Evolutionary conservation across 768 basidiomycete genomes (phyloP).

Genomic region (Gloeopeniophorella convolvens): DNA sequence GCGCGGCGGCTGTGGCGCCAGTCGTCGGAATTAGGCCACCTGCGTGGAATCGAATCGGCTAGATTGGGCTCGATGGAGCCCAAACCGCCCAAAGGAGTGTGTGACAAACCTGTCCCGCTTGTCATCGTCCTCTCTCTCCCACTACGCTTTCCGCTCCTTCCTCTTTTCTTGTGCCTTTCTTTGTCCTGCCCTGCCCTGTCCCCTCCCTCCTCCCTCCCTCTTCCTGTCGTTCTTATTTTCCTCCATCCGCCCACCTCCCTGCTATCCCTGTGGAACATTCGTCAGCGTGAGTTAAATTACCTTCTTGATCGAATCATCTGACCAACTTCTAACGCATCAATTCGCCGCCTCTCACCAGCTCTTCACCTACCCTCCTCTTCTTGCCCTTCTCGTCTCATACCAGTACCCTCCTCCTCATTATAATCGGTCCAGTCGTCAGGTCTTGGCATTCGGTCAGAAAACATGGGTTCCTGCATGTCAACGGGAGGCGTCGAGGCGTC

Average conservation of each 20-base stretch:
- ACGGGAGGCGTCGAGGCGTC: slow-evolving; percentile 67
- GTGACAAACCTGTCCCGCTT: no score
- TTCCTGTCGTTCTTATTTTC: not conserved
- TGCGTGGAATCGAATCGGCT: no score
- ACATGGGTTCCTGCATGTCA: slow-evolving; percentile 20
- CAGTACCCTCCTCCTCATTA: no score
- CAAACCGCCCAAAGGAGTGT: not conserved
- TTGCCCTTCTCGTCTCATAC: not conserved
- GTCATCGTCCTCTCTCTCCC: not conserved
- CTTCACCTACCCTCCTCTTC: not conserved
- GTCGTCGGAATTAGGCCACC: no score
- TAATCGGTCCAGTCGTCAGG: no score
- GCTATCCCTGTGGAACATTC: not conserved
- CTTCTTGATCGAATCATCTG: no score
- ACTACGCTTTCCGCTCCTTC: not conserved
- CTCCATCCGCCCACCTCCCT: no score
- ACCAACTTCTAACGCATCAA: not conserved
- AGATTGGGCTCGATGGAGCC: not conserved
- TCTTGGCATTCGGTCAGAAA: not conserved
- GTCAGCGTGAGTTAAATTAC: no score
- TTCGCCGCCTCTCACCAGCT: not conserved
- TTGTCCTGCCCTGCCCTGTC: no score
- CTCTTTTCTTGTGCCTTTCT: not conserved
- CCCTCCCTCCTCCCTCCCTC: not conserved
- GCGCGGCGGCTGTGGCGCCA: no score